Evolutionary conservation across 306 rosid species (phyloP).

Genomic region (Rubus parviflorus): DNA sequence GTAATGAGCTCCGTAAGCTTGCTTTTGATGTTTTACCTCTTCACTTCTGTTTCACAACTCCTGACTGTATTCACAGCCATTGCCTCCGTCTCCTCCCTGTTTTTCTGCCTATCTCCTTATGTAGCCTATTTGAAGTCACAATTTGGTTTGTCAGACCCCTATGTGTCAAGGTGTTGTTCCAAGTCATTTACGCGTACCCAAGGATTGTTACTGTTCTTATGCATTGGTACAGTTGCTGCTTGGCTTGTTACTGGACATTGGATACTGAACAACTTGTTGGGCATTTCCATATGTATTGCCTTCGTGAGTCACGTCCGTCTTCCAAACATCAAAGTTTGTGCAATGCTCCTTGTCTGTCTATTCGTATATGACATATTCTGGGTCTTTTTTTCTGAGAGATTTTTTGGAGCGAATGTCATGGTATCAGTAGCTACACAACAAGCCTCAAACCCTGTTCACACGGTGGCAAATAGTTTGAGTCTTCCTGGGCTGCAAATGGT

Average conservation of each 20-base stretch:
- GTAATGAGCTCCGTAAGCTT: conserved; percentile 95
- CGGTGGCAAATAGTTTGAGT: conserved; percentile 90
- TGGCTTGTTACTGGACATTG: conserved; percentile 99
- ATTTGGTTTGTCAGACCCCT: conserved; percentile 83
- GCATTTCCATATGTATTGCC: conserved; percentile 93
- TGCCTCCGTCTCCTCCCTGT: conserved; percentile 81
- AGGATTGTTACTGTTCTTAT: conserved; percentile 61
- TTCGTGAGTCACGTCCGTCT: conserved; percentile 99
- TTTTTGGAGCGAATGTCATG: conserved; percentile 98
- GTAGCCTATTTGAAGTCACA: conserved; percentile 64
- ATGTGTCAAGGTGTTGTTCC: conserved; percentile 91
- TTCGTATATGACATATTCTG: conserved; percentile 94
- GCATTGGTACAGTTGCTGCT: conserved; percentile 62
- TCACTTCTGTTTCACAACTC: conserved; percentile 88
- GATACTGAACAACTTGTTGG: conserved; percentile 84
- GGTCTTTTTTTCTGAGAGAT: conserved; percentile 97
- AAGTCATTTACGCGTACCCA: conserved; percentile 80
- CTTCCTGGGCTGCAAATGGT: conserved; percentile 94
- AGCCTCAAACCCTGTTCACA: conserved; percentile 94
- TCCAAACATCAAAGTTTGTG: conserved; percentile 91
- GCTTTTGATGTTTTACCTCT: conserved; percentile 96
- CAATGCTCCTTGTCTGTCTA: conserved; percentile 87
- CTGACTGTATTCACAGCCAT: conserved; percentile 89
- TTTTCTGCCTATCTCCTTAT: conserved; percentile 79
- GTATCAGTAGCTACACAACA: conserved; percentile 98